phyloP scores from a whole-genome alignment of 257 asterid species.

The Cordia subcordata region DNA sequence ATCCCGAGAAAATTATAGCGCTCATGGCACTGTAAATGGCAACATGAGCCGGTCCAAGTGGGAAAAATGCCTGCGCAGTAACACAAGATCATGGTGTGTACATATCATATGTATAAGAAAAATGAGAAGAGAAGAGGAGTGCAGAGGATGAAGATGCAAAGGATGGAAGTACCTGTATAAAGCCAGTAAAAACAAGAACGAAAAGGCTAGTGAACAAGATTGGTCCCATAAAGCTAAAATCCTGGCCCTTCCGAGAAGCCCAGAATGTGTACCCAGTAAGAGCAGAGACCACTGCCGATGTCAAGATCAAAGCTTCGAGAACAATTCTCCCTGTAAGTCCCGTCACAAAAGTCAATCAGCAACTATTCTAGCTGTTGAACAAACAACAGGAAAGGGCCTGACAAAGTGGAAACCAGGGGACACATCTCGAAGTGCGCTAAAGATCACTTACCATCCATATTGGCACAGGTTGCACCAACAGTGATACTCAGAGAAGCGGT shows the following conservation, averaged over 20 bases:
- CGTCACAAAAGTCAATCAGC: too few relatives aligned
- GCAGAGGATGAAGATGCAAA: not conserved
- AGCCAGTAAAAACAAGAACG: not conserved
- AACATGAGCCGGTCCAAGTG: constrained; percentile 29
- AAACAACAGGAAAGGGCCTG: too few relatives aligned
- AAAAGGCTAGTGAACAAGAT: not conserved
- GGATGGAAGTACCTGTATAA: not conserved
- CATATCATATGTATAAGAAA: not conserved
- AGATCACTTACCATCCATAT: too few relatives aligned
- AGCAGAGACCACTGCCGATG: not conserved
- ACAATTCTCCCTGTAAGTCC: not conserved
- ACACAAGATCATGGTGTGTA: too few relatives aligned
- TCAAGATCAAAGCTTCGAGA: not conserved
- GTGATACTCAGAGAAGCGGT: too few relatives aligned
- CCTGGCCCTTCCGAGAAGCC: not conserved
- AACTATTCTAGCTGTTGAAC: too few relatives aligned
- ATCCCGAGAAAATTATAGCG: constrained; percentile 55
- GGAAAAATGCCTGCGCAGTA: constrained; percentile 39
- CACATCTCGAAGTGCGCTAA: too few relatives aligned
- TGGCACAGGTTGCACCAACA: too few relatives aligned
- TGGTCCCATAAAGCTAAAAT: not conserved
- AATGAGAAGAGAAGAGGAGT: too few relatives aligned
- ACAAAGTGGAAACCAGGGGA: too few relatives aligned
- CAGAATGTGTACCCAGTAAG: not conserved
- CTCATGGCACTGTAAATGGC: constrained; percentile 44